Percentiles rank a stretch among this genome's conserved stretches.
phyloP scores from a whole-genome alignment of 2,329 filamentous ascomycete genomes.

The Xylaria hypoxylon region DNA sequence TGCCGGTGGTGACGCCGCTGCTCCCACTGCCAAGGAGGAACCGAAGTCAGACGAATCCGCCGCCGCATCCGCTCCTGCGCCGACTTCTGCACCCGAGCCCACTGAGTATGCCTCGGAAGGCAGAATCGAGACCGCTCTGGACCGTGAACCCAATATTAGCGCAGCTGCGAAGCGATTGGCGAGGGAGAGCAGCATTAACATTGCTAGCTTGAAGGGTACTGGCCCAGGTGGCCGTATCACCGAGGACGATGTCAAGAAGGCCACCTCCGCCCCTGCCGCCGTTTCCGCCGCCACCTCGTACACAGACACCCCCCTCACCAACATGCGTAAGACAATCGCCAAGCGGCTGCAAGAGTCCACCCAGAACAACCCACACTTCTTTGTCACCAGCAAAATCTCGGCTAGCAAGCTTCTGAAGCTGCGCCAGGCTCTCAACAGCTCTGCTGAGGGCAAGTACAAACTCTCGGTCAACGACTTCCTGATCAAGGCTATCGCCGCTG shows the following conservation, averaged over 20 bases:
- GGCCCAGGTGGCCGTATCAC: constrained; percentile 89
- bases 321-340: constrained; percentile 99
- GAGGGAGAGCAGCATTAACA: constrained; percentile 82
- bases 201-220: constrained; percentile 85
- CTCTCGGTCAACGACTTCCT: constrained; percentile 99
- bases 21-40: constrained; percentile 74
- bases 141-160: constrained; percentile 80
- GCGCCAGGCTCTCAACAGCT: constrained; percentile 89
- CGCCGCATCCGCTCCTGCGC: constrained; percentile 67
- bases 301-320: constrained; percentile 84
- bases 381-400: constrained; percentile 89
- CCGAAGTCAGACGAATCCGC: constrained; percentile 71
- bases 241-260: constrained; percentile 93
- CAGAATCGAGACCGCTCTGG: constrained; percentile 83
- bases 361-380: constrained; percentile 98
- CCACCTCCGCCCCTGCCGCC: constrained; percentile 68
- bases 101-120: constrained; percentile 80
- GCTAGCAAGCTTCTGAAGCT: constrained; percentile 97
- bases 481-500: constrained; percentile 92
- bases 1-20: constrained; percentile 81
- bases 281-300: constrained; percentile 72
- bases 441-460: constrained; percentile 94
- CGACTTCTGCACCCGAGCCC: constrained; percentile 65
- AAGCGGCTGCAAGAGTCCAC: constrained; percentile 88
- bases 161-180: constrained; percentile 84